Base-by-base conservation (phyloP, 441 rosid genomes). In the Aleurites moluccanus region DNA sequence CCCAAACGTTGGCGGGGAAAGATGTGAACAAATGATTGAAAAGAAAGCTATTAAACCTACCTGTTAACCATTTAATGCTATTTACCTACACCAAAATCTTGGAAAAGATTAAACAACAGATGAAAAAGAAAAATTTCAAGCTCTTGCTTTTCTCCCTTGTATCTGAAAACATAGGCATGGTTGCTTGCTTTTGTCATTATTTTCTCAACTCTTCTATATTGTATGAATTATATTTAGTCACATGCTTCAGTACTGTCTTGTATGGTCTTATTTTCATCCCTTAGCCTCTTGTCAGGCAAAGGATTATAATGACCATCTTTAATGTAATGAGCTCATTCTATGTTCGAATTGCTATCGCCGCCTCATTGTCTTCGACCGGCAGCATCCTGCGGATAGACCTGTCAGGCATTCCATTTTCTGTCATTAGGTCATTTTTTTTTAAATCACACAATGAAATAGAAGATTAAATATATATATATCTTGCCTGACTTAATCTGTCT, bases 401-500 rank as follows among this genome's bases (percentile, higher is more conserved):
- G 79, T 63, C 73, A 65, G 52, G 23, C 28, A 49, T 55, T 16
- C 47, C 63, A 56, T n/a, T 69, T 72, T 64, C 44, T 33, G 1
- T 67, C 63, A 64, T 33, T 70, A 69, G 68, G 7, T 18, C 44
- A 11, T 11, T 69, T 69, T 50, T 52, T 30, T 30, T 49, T 14
- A 4, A n/a, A 4, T 21, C 21, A 28, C 13, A 21, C 64, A 35
- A 25, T 2, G 4, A 25, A 49, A 53, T 20, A 30, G 40, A 38
- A 60, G 9, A 40, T 13, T 2, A 38, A 38, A 9, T 53, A 30
- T 30, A 35, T 30, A 35, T 6, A 28, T 67, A 7, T 57, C 69
- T 70, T 81, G 74, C 87, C 87, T 83, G 85, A n/a, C 49, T 23
- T n/a, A 40, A 33, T 42, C 67, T 82, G 23, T 88, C 94, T 15